Base-by-base conservation (phyloP, 129 eudicot species). In the Heracleum sosnowskyi region DNA sequence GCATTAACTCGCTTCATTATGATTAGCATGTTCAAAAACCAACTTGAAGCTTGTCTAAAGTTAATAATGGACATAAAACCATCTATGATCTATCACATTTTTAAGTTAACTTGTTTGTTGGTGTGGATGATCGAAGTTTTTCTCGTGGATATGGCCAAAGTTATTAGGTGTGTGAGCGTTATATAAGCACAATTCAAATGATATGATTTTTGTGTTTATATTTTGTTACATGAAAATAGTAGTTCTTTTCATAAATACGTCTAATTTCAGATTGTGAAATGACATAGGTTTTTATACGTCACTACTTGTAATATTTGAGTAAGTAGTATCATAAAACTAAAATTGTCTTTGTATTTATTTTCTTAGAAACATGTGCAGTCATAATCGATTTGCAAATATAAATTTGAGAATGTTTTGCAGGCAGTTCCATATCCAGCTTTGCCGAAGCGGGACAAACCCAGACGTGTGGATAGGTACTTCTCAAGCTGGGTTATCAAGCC, bases 401-500 rank as follows among this genome's bases (percentile, higher is more conserved):
- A 42, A 60, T 39, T 60, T 26, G 41, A 60, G 35, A 13, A 35
- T 13, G 15, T 70, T 80, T n/a, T 86, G 79, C 85, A 94, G 98
- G 96, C 88, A 53, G 97, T 94, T 39, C 92, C 93, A 16, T 88
- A 94, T 88, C 92, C 97, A 76, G 76, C 84, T 83, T 64, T 94
- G 84, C 81, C 86, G 36, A 83, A 84, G 79, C 89, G 90, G 34
- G 98, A 90, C 78, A 95, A 95, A 77, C 98, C 98, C 35, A 88
- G 96, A 81, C 98, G 97, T 24, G 98, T 94, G 79, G 96, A 91
- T 76, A 93, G 76, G 69, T 95, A 95, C 83, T 95, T 95, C 72
- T 95, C 98, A 20, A 91, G 98, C 84, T 95, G 98, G 98, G 83
- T 91, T 76, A 90, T 95, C 75, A 91, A 84, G 80, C 97, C 98